These are phyloP conservation scores for Globisporangium heterothallicum DNA, from an alignment of 352 stramenopile genomes.

Conservation along the genomic window DNA sequence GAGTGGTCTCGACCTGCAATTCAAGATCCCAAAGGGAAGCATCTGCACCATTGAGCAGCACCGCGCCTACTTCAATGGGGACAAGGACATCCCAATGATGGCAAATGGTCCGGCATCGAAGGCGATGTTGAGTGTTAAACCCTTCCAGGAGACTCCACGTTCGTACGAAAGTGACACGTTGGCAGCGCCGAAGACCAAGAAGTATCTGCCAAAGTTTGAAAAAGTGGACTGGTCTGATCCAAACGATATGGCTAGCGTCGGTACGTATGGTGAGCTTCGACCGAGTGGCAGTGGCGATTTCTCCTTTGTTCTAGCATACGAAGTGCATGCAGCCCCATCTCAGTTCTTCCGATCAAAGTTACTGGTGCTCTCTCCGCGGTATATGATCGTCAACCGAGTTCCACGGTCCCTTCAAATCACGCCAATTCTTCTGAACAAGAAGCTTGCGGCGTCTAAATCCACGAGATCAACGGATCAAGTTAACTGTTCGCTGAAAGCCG, in stretches of 20 bases:
- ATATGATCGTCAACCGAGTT: conserved; percentile 65
- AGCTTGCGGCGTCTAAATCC: conserved; percentile 32
- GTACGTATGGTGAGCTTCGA: conserved; percentile 66
- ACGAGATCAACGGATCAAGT: conserved; percentile 18
- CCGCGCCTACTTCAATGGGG: conserved; percentile 56
- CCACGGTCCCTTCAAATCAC: conserved; percentile 60
- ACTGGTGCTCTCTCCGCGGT: conserved; percentile 69
- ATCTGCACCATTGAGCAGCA: conserved; percentile 64
- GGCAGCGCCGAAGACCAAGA: conserved; percentile 44
- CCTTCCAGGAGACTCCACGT: conserved; percentile 62
- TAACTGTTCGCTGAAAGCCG: conserved; percentile 42
- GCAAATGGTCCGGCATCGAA: conserved; percentile 53
- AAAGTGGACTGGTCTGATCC: conserved; percentile 65
- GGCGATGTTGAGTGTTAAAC: conserved; percentile 57
- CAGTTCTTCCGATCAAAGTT: conserved; percentile 86
- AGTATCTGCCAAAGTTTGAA: conserved; percentile 70
- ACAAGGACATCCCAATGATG: conserved; percentile 61
- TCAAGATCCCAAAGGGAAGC: conserved; percentile 56
- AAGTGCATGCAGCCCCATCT: conserved; percentile 66
- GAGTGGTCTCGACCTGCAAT: conserved; percentile 64
- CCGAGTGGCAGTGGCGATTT: conserved; percentile 37
- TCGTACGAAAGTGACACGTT: conserved; percentile 53
- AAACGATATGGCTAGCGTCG: conserved; percentile 67
- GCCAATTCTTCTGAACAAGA: conserved; percentile 78
- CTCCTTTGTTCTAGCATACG: conserved; percentile 75